Evolutionary conservation across 108 stramenopile genomes (phyloP), one percentile per base, ranked within the genome.

Genomic region (Nannochloropsis salina): DNA sequence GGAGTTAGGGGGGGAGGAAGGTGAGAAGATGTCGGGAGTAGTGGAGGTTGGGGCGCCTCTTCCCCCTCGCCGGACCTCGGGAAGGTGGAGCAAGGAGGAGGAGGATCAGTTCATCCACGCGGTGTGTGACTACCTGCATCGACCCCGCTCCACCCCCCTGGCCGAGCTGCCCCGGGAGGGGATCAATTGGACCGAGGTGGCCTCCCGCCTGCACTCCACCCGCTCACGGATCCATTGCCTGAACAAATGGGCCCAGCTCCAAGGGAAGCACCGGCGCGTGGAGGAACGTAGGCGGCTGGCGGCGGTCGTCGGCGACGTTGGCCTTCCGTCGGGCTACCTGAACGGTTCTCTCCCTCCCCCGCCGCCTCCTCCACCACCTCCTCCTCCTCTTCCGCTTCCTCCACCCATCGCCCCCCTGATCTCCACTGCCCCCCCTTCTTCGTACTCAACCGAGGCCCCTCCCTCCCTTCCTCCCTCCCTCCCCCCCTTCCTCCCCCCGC

Each of bases 161-260:
- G n/a, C 61, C 6, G 20, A 74, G n/a, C 61, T 74, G 6, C 61
- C 61, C 20, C 15, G 6, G n/a, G 61, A 74, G 61, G 61, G 61
- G 61, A 74, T 74, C 61, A 74, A 74, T 8, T 74, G 61, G 61
- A 74, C 61, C 2, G 61, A 74, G 61, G 61, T 74, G 61, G 61
- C 61, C 20, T n/a, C 15, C 6, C 61, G 61, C 6, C 61, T 74
- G 20, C 61, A 74, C 4, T 74, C 61, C 15, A n/a, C 61, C 5
- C 61, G 61, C 61, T n/a, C 20, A 15, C 61, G 61, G 61, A 74
- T 74, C 8, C 61, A 74, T 8, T 74, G 61, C 61, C 8, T 74
- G 3, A 74, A 74, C 8, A 74, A 74, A 8, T 74, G 61, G 61
- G 61, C 20, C 6, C 61, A 74, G n/a, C 15, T 74, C 61, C 61